A percentile compares a stretch with the other conserved stretches of the same genome.
Conservation (phyloP, 169 alveolate species). For the Theileria sp. region DNA sequence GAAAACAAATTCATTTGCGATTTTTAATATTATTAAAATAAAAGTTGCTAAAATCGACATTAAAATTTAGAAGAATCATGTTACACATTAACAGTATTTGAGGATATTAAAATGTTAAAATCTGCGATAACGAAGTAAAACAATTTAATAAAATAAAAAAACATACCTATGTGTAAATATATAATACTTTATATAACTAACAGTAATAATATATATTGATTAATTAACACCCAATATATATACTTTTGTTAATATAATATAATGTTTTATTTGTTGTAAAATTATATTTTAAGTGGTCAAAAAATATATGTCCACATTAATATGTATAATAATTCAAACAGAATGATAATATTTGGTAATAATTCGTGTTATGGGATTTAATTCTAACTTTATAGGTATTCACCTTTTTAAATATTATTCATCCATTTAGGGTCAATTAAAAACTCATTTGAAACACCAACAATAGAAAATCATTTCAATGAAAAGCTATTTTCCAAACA, state of each 20-base stretch:
- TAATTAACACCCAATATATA: conserved; percentile 13
- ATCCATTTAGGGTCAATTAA: not conserved
- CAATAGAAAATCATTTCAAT: conserved; percentile 10
- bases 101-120: not conserved
- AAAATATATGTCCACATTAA: not conserved
- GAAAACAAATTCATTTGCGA: not conserved
- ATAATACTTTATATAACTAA: not conserved
- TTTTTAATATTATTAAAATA: not conserved
- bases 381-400: conserved; percentile 20
- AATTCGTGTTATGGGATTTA: conserved; percentile 2
- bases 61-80: conserved; percentile 1
- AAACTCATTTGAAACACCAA: not conserved
- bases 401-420: not conserved
- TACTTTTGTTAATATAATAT: not conserved
- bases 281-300: not conserved
- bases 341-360: not conserved
- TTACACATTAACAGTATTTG: conserved; percentile 1
- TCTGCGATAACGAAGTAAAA: not conserved
- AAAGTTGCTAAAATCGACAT: conserved; percentile 5
- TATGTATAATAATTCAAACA: not conserved
- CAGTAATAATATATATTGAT: not conserved
- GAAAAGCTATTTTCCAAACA: conserved; percentile 13
- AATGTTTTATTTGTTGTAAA: not conserved
- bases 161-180: not conserved
- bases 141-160: not conserved